Evolutionary conservation across 208 protist species (phyloP).

Genomic region (Trypanosoma melophagium): DNA sequence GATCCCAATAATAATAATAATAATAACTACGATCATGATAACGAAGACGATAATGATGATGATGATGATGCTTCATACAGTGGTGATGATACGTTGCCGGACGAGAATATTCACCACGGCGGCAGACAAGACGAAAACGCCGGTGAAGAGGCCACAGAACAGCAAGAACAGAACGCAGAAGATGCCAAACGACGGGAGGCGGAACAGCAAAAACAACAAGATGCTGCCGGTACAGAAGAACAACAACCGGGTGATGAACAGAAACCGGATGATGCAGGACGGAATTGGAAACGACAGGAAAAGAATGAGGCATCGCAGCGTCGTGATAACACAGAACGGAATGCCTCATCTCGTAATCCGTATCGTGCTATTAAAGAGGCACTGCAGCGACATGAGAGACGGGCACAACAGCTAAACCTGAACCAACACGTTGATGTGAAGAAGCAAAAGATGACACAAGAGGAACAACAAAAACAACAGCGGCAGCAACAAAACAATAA

Average conservation of each 20-base stretch:
- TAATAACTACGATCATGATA: constrained; percentile 31
- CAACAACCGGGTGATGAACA: constrained; percentile 75
- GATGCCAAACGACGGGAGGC: constrained; percentile 24
- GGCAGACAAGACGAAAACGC: constrained; percentile 83
- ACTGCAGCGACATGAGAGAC: constrained; percentile 75
- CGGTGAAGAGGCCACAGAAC: constrained; percentile 75
- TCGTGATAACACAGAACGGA: constrained; percentile 74
- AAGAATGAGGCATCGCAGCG: constrained; percentile 67
- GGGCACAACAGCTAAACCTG: constrained; percentile 81
- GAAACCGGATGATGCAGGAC: constrained; percentile 78
- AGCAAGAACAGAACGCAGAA: constrained; percentile 54
- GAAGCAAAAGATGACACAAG: constrained; percentile 48
- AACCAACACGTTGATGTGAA: constrained; percentile 74
- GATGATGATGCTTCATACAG: constrained; percentile 34
- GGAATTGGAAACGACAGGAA: constrained; percentile 82
- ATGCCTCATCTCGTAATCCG: constrained; percentile 67
- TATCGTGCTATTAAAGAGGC: constrained; percentile 89
- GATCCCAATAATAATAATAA: constrained; percentile 25
- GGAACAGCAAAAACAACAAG: constrained; percentile 37
- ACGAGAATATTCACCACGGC: constrained; percentile 81
- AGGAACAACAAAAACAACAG: constrained; percentile 45
- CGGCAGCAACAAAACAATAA: constrained; percentile 49
- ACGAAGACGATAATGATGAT: constrained; percentile 24
- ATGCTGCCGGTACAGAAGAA: constrained; percentile 45
- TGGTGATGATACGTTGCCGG: constrained; percentile 46